Evolutionary conservation across 2,329 filamentous ascomycete genomes (phyloP).

Genomic region (Rhynchosporium secalis): DNA sequence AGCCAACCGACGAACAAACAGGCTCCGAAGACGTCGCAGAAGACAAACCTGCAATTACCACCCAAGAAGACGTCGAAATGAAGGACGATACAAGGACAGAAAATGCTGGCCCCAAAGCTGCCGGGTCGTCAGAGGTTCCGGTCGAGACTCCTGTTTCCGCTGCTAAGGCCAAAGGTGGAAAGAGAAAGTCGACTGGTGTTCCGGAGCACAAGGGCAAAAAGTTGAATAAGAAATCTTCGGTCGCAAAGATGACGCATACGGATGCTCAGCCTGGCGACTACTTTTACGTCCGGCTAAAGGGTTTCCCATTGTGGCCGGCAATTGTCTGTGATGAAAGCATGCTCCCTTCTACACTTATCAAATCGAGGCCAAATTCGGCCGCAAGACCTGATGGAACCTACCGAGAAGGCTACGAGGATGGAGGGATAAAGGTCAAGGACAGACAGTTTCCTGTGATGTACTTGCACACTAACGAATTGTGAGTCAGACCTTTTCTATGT

Average conservation of each 20-base stretch:
- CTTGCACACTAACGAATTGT: conserved; percentile 95
- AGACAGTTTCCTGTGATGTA: conserved; percentile 96
- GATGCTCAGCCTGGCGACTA: conserved; percentile 89
- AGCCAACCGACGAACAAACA: conserved; percentile 32
- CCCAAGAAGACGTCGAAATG: conserved; percentile 38
- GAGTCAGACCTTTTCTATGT: conserved; percentile 46
- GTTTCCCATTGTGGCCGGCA: conserved; percentile 90
- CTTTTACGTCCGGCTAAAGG: conserved; percentile 91
- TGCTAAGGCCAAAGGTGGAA: conserved; percentile 46
- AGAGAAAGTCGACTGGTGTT: conserved; percentile 70
- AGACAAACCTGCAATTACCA: conserved; percentile 30
- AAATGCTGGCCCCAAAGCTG: conserved; percentile 33
- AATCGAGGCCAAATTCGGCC: conserved; percentile 79
- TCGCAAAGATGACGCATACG: conserved; percentile 67
- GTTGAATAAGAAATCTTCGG: conserved; percentile 81
- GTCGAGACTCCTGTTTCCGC: conserved; percentile 45
- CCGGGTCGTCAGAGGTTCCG: conserved; percentile 39
- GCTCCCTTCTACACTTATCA: conserved; percentile 77
- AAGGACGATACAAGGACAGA: conserved; percentile 40
- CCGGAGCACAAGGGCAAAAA: conserved; percentile 75
- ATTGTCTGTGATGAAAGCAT: conserved; percentile 94
- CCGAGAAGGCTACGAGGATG: conserved; percentile 82
- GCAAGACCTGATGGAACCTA: conserved; percentile 81
- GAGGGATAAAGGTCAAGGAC: conserved; percentile 81
- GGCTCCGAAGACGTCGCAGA: conserved; percentile 27